Percentiles rank a stretch among this genome's conserved stretches.
phyloP scores from a whole-genome alignment of 2,329 filamentous ascomycete species.

The Epichloe hybrida region DNA sequence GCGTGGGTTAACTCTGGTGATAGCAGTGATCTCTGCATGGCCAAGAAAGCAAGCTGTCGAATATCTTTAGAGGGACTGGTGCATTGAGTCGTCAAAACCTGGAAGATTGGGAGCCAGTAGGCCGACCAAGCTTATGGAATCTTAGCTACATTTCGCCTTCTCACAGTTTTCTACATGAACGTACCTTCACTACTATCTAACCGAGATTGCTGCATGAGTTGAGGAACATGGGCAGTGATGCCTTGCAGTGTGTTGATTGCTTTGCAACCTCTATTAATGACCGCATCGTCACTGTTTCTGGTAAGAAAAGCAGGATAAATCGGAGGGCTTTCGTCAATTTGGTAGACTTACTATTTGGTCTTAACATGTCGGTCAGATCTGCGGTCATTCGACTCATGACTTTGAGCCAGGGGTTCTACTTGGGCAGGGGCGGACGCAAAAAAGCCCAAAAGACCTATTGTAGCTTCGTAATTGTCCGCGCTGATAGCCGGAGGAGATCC shows the following conservation, averaged over 20 bases:
- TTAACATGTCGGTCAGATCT: conserved; percentile 17
- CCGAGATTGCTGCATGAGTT: conserved; percentile 84
- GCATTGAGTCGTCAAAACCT: conserved; percentile 77
- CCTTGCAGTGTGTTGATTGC: conserved; percentile 71
- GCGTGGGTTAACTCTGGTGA: conserved; percentile 72
- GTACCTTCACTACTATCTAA: conserved; percentile 72
- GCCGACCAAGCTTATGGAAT: conserved; percentile 69
- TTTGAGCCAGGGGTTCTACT: conserved; percentile 56
- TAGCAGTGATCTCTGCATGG: conserved; percentile 72
- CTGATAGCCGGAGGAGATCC: conserved; percentile 72
- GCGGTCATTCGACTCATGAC: conserved; percentile 38
- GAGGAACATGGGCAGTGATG: conserved; percentile 68
- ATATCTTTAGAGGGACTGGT: conserved; percentile 91
- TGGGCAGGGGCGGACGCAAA: conserved; percentile 69
- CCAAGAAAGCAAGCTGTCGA: conserved; percentile 74
- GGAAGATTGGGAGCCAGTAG: conserved; percentile 94
- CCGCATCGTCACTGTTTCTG: conserved; percentile 24
- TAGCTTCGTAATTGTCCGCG: conserved; percentile 89
- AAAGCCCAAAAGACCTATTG: conserved; percentile 76
- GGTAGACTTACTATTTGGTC: conserved; percentile 14
- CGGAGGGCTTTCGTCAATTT: not conserved
- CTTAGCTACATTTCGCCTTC: conserved; percentile 1
- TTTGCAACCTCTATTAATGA: conserved; percentile 64
- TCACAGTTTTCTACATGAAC: conserved; percentile 6
- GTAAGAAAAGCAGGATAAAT: not conserved